Conservation (phyloP, 208 protist genomes). For the Crithidia mellificae region DNA sequence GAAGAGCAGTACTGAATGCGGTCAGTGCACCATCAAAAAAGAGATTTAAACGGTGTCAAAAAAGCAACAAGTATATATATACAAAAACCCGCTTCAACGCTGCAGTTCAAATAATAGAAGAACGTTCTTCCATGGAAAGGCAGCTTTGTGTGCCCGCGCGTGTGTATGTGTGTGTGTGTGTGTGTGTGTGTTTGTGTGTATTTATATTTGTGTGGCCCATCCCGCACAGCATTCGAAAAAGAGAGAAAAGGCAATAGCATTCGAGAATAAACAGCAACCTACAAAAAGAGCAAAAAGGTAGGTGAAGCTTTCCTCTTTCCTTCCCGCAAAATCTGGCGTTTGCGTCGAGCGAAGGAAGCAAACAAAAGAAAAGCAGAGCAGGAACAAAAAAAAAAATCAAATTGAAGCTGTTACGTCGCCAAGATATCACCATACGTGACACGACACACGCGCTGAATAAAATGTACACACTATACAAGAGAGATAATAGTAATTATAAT, state of each 20-base stretch:
- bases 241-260: too few relatives aligned
- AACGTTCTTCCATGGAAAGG: too few relatives aligned
- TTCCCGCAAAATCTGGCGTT: too few relatives aligned
- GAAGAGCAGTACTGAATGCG: too few relatives aligned
- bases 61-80: neutral
- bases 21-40: neutral
- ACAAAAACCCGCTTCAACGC: neutral
- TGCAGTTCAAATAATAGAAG: neutral
- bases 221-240: too few relatives aligned
- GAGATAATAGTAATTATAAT: slow-evolving; percentile 4
- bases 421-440: neutral
- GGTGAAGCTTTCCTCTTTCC: too few relatives aligned
- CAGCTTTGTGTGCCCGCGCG: too few relatives aligned
- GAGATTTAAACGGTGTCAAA: neutral
- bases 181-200: neutral
- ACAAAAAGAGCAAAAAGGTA: too few relatives aligned
- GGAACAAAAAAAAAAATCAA: slow-evolving; percentile 1
- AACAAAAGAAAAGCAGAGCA: neutral
- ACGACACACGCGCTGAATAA: slow-evolving; percentile 12
- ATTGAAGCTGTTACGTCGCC: neutral
- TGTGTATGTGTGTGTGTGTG: neutral
- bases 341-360: neutral
- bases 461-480: slow-evolving; percentile 34
- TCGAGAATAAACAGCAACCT: too few relatives aligned
- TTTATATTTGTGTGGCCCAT: too few relatives aligned